phyloP scores from a whole-genome alignment of 2,329 filamentous ascomycete genomes.

The Nigrospora sphaerica region DNA sequence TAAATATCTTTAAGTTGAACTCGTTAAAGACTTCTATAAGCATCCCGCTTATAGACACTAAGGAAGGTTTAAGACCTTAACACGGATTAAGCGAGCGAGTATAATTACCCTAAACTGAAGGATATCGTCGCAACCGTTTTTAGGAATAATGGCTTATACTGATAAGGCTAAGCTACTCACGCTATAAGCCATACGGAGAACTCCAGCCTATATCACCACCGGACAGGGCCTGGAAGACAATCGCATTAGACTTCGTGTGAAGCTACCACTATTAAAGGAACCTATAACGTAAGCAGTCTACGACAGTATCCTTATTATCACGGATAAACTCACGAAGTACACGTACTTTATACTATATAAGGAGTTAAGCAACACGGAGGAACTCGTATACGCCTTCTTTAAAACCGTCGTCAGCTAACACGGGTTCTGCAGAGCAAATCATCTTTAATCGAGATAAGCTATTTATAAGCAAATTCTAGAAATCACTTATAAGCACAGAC shows the following conservation, averaged over 20 bases:
- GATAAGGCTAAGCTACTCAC: background rate
- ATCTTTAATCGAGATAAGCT: constrained; percentile 1
- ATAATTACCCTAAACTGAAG: background rate
- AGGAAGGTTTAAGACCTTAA: background rate
- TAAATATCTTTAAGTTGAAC: background rate
- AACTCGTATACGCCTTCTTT: background rate
- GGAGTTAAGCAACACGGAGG: background rate
- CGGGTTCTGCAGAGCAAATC: background rate
- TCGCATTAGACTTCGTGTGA: background rate
- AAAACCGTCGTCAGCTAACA: background rate
- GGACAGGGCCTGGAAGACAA: background rate
- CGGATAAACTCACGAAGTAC: background rate
- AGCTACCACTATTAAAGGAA: background rate
- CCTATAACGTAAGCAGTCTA: background rate
- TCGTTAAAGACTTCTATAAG: background rate
- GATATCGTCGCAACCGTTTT: background rate
- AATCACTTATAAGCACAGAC: constrained; percentile 1
- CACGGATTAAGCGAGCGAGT: background rate
- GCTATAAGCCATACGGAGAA: background rate
- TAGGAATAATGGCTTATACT: background rate
- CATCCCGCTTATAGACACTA: background rate
- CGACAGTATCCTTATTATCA: background rate
- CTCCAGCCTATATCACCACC: background rate
- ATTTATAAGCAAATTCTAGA: constrained; percentile 2
- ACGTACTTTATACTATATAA: background rate